Percentiles rank a stretch among this genome's conserved stretches.
These are phyloP conservation scores for Pseudogymnoascus sp. DNA, from an alignment of 2,329 filamentous ascomycete species.

Conservation along the genomic window DNA sequence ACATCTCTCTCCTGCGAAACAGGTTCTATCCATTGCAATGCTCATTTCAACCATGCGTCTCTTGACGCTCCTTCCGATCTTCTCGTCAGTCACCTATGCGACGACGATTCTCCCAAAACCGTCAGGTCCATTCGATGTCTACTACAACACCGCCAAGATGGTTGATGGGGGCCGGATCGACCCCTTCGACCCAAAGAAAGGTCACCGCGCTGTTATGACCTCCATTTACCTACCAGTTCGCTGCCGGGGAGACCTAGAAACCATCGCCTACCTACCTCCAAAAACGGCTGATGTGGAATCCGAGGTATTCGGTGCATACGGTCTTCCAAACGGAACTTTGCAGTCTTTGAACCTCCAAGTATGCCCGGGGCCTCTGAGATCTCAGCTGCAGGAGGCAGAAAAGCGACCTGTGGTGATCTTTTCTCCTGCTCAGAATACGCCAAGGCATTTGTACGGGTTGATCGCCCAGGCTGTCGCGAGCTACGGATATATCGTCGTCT, in stretches of 20 bases:
- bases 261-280: constrained; percentile 24
- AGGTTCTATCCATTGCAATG: not conserved
- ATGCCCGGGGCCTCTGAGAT: constrained; percentile 13
- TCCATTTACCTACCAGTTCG: constrained; percentile 23
- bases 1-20: not conserved
- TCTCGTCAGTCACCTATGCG: not conserved
- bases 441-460: constrained; percentile 27
- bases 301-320: constrained; percentile 16
- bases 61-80: not conserved
- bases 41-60: not conserved
- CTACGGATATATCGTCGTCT: constrained; percentile 28
- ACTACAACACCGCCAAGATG: constrained; percentile 13
- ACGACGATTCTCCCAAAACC: not conserved
- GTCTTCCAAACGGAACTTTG: constrained; percentile 25
- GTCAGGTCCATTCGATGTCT: constrained; percentile 16
- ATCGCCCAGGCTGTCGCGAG: constrained; percentile 29
- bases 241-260: constrained; percentile 13
- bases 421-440: constrained; percentile 25
- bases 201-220: constrained; percentile 23
- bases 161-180: constrained; percentile 22
- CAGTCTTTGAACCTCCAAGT: constrained; percentile 21
- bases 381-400: not conserved
- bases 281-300: constrained; percentile 24
- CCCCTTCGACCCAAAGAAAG: constrained; percentile 21
- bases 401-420: constrained; percentile 27